Evolutionary conservation across 345 rosid genomes (phyloP).

Genomic region (Sisymbrium irio): DNA sequence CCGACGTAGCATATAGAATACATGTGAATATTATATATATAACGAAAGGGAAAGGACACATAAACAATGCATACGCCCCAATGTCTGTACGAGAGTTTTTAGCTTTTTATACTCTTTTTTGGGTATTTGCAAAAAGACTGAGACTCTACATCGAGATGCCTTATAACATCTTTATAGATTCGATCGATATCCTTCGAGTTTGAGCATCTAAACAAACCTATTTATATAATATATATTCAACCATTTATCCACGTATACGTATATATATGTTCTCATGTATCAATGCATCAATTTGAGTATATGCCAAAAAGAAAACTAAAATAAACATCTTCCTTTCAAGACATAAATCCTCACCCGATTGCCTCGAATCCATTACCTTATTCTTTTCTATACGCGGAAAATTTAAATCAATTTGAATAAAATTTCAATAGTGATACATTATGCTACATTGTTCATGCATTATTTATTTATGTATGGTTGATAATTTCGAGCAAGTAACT

Average conservation of each 20-base stretch:
- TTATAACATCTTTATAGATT: slow-evolving; percentile 32
- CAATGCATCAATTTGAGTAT: slow-evolving; percentile 28
- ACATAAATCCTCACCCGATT: slow-evolving; percentile 32
- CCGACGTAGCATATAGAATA: not conserved
- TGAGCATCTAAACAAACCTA: not conserved
- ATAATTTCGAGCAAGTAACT: not conserved
- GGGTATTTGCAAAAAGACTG: slow-evolving; percentile 38
- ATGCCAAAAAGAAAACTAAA: slow-evolving; percentile 16
- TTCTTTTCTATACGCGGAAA: not conserved
- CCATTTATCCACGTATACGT: not conserved
- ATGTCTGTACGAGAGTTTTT: slow-evolving; percentile 16
- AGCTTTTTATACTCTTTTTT: slow-evolving; percentile 23
- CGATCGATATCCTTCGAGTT: slow-evolving; percentile 19
- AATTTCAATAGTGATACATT: not conserved
- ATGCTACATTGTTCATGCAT: slow-evolving; percentile 4
- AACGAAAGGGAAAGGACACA: slow-evolving; percentile 22
- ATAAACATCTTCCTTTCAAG: not conserved
- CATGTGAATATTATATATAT: not conserved
- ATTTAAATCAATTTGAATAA: not conserved
- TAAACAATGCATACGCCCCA: slow-evolving; percentile 33
- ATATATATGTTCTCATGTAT: slow-evolving; percentile 3
- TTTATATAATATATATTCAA: not conserved
- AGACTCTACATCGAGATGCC: slow-evolving; percentile 35
- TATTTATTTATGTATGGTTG: not conserved
- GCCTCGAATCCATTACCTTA: slow-evolving; percentile 12